Evolutionary conservation across 495 filamentous ascomycete species (phyloP), one percentile per base, ranked within the genome.

Genomic region (Neurospora sp.): DNA sequence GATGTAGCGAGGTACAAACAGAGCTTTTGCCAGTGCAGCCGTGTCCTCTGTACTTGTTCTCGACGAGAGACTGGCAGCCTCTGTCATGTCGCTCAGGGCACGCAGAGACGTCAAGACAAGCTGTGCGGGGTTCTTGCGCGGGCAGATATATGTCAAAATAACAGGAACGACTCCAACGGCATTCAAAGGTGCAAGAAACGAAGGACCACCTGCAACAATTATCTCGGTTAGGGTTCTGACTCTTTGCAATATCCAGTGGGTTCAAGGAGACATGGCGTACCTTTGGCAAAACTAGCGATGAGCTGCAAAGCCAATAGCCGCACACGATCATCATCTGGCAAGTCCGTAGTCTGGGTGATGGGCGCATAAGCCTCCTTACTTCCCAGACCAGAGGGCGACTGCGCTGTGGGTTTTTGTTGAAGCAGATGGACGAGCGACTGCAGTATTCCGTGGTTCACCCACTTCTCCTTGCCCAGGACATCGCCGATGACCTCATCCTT

Each of bases 401-500:
- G 80, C 37, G 85, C 84, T 40, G 82, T 79, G 69, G 27, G 7
- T 35, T 65, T 65, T 65, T 75, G 73, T 27, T 77, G 74, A 69
- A 97, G 81, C 39, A 93, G 86, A 59, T 86, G 83, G 70, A 90
- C 87, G 41, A 98, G 82, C 45, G 88, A 83, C 37, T 87, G 87
- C 47, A 97, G 81, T 37, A 97, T 83, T 16, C 94, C 94, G 68
- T 84, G 80, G 68, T 82, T 82, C 27, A 98, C 82, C 86, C 89
- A 94, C 45, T 87, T 75, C 77, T 94, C 91, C 80, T 99, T 99
- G 77, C 90, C 89, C 78, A 96, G 90, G 37, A 92, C 88, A 82
- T 98, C 93, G 40, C 96, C 96, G 75, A 97, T 89, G 53, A 96
- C 84, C 72, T 96, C 91, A 81, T 97, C 94, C 85, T 97, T 99